A percentile compares a stretch with the other conserved stretches of the same genome.
phyloP scores from a whole-genome alignment of 2,329 filamentous ascomycete genomes.

The Geoglossum cookeanum region DNA sequence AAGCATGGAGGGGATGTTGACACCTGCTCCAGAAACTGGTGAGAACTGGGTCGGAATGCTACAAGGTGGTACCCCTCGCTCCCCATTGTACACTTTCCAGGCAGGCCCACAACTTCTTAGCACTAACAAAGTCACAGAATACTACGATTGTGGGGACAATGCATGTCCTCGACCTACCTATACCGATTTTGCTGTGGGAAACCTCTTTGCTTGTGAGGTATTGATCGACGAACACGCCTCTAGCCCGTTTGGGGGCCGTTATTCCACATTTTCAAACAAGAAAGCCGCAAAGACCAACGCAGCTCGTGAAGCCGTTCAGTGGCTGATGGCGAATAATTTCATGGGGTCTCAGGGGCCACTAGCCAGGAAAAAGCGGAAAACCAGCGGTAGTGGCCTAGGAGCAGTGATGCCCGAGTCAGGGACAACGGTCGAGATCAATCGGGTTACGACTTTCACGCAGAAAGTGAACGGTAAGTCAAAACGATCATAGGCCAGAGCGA shows the following conservation, averaged over 20 bases:
- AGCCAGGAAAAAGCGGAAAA: background rate
- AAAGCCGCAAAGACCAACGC: slow-evolving; percentile 23
- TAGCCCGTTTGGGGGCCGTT: slow-evolving; percentile 19
- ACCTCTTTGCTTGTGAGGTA: slow-evolving; percentile 16
- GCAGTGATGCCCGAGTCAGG: background rate
- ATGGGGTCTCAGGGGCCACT: slow-evolving; percentile 11
- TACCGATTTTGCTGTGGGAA: slow-evolving; percentile 18
- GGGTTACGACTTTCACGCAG: slow-evolving; percentile 5
- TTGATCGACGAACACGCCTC: slow-evolving; percentile 12
- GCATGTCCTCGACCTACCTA: slow-evolving; percentile 16
- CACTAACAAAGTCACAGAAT: background rate
- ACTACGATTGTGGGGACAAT: background rate
- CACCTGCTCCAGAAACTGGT: background rate
- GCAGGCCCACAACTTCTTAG: background rate
- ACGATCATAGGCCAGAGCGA: background rate
- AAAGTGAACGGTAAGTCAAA: slow-evolving; percentile 7
- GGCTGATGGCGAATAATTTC: slow-evolving; percentile 20
- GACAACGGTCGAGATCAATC: slow-evolving; percentile 4
- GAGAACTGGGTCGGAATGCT: slow-evolving; percentile 22
- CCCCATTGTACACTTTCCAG: background rate
- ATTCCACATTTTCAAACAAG: slow-evolving; percentile 19
- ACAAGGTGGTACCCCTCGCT: slow-evolving; percentile 15
- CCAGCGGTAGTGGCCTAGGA: slow-evolving; percentile 6
- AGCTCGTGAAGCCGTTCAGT: slow-evolving; percentile 22
- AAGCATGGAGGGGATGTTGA: slow-evolving; percentile 7